Evolutionary conservation across 495 filamentous ascomycete species (phyloP).

Genomic region (Bombardia bombarda): DNA sequence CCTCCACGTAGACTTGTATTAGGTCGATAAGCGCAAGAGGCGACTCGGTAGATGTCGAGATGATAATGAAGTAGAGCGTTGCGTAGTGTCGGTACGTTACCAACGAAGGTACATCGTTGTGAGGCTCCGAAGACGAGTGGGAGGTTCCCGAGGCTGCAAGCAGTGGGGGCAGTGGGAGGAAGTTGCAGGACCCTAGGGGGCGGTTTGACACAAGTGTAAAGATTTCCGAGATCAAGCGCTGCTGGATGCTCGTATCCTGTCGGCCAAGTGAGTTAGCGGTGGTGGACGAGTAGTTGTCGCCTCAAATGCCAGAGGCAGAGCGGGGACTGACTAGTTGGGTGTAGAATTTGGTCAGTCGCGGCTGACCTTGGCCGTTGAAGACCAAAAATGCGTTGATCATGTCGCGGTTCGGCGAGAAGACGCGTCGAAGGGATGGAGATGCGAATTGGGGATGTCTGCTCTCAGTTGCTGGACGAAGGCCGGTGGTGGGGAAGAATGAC

Average conservation of each 20-base stretch:
- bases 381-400: constrained; percentile 99
- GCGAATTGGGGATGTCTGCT: not conserved
- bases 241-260: constrained; percentile 90
- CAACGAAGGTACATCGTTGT: constrained; percentile 85
- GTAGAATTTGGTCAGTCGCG: constrained; percentile 97
- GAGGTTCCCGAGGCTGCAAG: constrained; percentile 41
- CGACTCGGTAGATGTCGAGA: constrained; percentile 93
- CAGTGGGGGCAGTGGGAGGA: constrained; percentile 62
- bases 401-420: constrained; percentile 9
- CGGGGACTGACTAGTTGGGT: constrained; percentile 71
- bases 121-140: constrained; percentile 54
- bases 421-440: not conserved
- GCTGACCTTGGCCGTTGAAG: constrained; percentile 97
- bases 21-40: constrained; percentile 91
- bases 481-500: not conserved
- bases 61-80: constrained; percentile 96
- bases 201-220: constrained; percentile 94
- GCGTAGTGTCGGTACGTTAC: constrained; percentile 98
- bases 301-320: constrained; percentile 6
- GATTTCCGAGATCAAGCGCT: constrained; percentile 93
- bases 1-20: constrained; percentile 96
- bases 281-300: no score
- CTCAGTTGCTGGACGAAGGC: not conserved
- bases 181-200: constrained; percentile 85
- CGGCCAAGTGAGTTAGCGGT: constrained; percentile 1